Evolutionary conservation across 192 early-diverging fungal genomes (phyloP), one percentile per base, ranked within the genome.

Genomic region (Lobosporangium transversale): DNA sequence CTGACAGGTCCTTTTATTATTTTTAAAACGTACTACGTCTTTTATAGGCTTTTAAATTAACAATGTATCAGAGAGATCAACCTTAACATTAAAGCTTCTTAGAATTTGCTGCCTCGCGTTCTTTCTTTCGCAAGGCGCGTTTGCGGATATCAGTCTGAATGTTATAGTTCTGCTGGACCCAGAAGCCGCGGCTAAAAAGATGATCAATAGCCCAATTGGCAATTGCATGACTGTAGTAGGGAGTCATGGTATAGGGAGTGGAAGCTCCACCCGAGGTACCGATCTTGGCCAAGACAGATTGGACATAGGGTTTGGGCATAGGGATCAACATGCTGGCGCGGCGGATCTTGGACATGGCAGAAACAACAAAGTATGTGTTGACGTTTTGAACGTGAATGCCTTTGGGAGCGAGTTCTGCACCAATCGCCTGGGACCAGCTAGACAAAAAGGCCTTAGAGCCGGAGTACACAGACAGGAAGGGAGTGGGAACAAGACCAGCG

Each of bases 291-390:
- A 98, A 79, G 54, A 92, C 93, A 15, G 75, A 58, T 23, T 80
- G 66, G 42, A 96, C 95, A 81, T 94, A 98, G 21, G 85, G 83
- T 61, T 88, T 88, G 24, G 95, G 87, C 62, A 89, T 79, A 9
- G 97, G 97, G 29, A 95, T 90, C 44, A 93, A 54, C 52, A 89
- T 88, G n/a, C 79, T 86, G n/a, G 95, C 82, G 61, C 84, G 87
- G 45, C 93, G 80, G 53, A 97, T 95, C 85, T 97, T 98, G 60
- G 90, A 91, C 97, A 99, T 98, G 51, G 88, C 86, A 12, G 97
- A 93, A 53, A 90, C 88, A 67, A 99, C 95, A 91, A 97, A 99
- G 83, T 94, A 98, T 24, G 95, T 95, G 75, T 95, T 97, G 66
- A 97, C 65, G 81, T 95, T 90, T 85, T 99, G 89, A 30, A 99